These are phyloP conservation scores for Penicillium malachiteum DNA, from an alignment of 495 filamentous ascomycete species.

Conservation along the genomic window DNA sequence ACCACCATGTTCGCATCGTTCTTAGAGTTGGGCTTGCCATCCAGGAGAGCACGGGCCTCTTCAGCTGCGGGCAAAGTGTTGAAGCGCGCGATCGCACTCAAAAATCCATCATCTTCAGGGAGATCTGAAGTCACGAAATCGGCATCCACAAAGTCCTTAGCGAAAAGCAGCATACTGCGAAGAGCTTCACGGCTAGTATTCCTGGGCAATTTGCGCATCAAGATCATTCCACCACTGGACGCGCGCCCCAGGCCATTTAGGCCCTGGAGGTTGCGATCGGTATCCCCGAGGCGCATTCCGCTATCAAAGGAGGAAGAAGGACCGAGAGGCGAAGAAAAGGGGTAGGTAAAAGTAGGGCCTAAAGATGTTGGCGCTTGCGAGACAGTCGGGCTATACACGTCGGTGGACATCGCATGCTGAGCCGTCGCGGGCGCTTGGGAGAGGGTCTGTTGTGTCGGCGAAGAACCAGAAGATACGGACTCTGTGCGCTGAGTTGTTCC, in stretches of 20 bases:
- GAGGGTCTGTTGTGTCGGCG: conserved; percentile 42
- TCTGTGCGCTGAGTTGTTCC: conserved; percentile 46
- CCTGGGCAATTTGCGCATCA: conserved; percentile 74
- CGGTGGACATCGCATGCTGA: conserved; percentile 55
- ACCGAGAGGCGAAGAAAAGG: conserved; percentile 43
- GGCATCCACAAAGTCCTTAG: conserved; percentile 74
- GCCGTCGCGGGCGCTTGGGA: conserved; percentile 43
- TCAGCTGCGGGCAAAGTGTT: conserved; percentile 67
- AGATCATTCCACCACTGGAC: conserved; percentile 47
- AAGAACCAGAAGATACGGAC: conserved; percentile 48
- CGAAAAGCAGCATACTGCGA: conserved; percentile 80
- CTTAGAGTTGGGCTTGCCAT: conserved; percentile 75
- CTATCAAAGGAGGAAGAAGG: conserved; percentile 44
- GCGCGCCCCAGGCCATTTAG: conserved; percentile 45
- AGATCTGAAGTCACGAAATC: conserved; percentile 67
- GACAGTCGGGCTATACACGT: conserved; percentile 45
- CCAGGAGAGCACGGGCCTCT: conserved; percentile 71
- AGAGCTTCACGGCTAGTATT: conserved; percentile 72
- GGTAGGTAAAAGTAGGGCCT: conserved; percentile 39
- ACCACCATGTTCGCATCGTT: conserved; percentile 79
- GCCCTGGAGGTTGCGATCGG: conserved; percentile 45
- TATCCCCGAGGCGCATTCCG: conserved; percentile 51
- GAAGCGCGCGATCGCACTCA: conserved; percentile 76
- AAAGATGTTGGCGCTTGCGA: conserved; percentile 43
- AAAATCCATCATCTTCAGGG: conserved; percentile 68